A percentile compares a stretch with the other conserved stretches of the same genome.
Conservation (phyloP, 2,329 filamentous ascomycete species). For the Sphaerostilbella broomeana region DNA sequence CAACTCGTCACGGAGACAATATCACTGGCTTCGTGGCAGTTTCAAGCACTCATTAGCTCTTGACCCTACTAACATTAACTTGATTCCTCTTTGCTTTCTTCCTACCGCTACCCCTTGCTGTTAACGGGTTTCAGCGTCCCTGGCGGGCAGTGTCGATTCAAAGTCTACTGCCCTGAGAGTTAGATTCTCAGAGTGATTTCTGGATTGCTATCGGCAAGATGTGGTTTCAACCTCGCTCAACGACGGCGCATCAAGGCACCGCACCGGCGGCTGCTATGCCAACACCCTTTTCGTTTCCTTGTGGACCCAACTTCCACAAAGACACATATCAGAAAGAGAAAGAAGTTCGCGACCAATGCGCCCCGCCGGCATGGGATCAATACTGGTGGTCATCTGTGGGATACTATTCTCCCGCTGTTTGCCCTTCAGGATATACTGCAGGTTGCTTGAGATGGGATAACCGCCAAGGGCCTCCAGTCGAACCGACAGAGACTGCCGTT, state of each 20-base stretch:
- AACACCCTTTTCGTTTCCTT: constrained; percentile 10
- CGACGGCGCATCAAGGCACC: constrained; percentile 2
- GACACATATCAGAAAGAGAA: constrained; percentile 6
- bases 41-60: no score
- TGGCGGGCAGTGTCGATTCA: no score
- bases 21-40: no score
- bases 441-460: constrained; percentile 11
- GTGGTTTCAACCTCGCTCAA: not conserved
- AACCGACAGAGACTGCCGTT: constrained; percentile 10
- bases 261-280: constrained; percentile 9
- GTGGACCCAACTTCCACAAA: constrained; percentile 8
- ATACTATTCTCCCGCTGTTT: constrained; percentile 10
- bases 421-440: constrained; percentile 8
- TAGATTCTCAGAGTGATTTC: no score
- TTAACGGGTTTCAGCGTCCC: no score
- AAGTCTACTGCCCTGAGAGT: no score
- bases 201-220: no score
- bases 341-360: constrained; percentile 7
- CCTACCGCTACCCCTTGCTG: no score
- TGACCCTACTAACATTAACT: no score
- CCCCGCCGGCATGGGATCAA: constrained; percentile 5
- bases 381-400: constrained; percentile 12
- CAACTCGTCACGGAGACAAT: no score
- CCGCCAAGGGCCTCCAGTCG: constrained; percentile 9
- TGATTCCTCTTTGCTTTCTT: no score